Evolutionary conservation across 805 yeast species (phyloP).

Genomic region (Candida taoyuanica): DNA sequence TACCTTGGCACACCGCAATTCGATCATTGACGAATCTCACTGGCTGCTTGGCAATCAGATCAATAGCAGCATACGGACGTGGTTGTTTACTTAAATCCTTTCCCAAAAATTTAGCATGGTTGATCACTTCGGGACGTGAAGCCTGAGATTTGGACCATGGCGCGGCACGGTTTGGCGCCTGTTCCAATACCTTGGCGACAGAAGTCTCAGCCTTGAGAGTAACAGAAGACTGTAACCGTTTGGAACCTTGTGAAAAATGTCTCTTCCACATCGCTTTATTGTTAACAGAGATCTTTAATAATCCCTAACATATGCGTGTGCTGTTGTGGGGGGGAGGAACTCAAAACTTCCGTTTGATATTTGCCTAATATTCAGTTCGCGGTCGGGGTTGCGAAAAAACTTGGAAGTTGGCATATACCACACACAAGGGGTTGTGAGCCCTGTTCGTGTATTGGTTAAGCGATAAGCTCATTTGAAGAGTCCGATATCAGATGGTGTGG

Average conservation of each 20-base stretch:
- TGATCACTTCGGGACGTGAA: slow-evolving; percentile 12
- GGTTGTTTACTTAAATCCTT: slow-evolving; percentile 67
- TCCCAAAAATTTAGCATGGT: slow-evolving; percentile 51
- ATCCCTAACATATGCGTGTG: no score
- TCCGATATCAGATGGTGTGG: neutral
- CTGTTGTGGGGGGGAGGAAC: no score
- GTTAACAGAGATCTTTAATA: no score
- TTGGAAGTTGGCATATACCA: neutral
- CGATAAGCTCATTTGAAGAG: no score
- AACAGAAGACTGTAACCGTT: slow-evolving; percentile 4
- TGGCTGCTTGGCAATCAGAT: slow-evolving; percentile 72
- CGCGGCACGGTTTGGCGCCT: slow-evolving; percentile 70
- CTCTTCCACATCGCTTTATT: slow-evolving; percentile 9
- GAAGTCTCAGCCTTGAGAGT: slow-evolving; percentile 8
- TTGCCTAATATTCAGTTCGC: no score
- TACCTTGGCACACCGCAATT: slow-evolving; percentile 81
- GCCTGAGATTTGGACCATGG: slow-evolving; percentile 71
- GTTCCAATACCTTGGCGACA: slow-evolving; percentile 31
- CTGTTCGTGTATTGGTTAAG: no score
- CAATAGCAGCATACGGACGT: slow-evolving; percentile 78
- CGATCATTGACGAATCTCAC: slow-evolving; percentile 52
- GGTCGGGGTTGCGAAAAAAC: no score
- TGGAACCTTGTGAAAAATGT: slow-evolving; percentile 1
- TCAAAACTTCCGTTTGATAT: no score
- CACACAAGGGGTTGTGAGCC: slow-evolving; percentile 4